phyloP scores from a whole-genome alignment of 495 filamentous ascomycete species.

The Xylaria grammica region DNA sequence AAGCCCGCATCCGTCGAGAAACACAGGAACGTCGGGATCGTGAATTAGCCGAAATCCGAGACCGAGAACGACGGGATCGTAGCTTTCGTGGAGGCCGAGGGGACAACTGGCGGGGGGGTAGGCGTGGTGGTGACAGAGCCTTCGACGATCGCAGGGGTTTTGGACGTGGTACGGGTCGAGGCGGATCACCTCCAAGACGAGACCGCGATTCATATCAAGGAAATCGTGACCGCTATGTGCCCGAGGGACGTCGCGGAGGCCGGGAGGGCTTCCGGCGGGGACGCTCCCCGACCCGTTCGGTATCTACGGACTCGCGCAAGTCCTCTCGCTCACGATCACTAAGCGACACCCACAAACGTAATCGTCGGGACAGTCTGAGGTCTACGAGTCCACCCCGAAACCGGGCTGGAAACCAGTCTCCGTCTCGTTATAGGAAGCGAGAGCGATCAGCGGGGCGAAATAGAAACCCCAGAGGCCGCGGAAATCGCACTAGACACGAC shows the following conservation, averaged over 20 bases:
- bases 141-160: constrained; percentile 53
- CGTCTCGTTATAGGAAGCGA: constrained; percentile 48
- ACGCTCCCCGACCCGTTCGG: constrained; percentile 35
- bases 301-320: constrained; percentile 28
- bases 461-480: constrained; percentile 22
- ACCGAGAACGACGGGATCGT: constrained; percentile 76
- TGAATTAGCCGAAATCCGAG: constrained; percentile 69
- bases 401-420: constrained; percentile 49
- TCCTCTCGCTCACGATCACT: constrained; percentile 44
- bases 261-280: constrained; percentile 40
- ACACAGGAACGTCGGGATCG: constrained; percentile 60
- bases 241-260: constrained; percentile 47
- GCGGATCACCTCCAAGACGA: constrained; percentile 66
- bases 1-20: constrained; percentile 66
- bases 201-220: constrained; percentile 46
- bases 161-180: constrained; percentile 52
- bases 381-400: constrained; percentile 45
- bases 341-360: constrained; percentile 34
- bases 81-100: constrained; percentile 64
- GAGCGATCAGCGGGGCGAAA: constrained; percentile 41
- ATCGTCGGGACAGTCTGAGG: constrained; percentile 38
- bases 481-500: constrained; percentile 29
- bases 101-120: constrained; percentile 51
- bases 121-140: constrained; percentile 55
- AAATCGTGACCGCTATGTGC: constrained; percentile 57